phyloP scores from a whole-genome alignment of 1,139 yeast species.

The Candida frijolesensis region DNA sequence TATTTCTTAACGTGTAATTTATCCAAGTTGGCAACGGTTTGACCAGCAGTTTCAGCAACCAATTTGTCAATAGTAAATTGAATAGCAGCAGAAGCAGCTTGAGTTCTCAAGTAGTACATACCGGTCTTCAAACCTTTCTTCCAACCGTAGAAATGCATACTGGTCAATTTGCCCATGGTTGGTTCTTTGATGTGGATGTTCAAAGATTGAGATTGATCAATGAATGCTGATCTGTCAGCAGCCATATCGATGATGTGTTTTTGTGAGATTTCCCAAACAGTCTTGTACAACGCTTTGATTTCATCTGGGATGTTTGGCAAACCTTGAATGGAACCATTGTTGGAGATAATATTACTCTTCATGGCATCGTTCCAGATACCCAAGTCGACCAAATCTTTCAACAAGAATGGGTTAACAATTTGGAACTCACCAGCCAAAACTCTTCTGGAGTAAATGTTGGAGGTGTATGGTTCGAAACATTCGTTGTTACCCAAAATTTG shows the following conservation, averaged over 20 bases:
- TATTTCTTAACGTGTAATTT: slow-evolving; percentile 59
- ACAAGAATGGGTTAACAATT: slow-evolving; percentile 57
- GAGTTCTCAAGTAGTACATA: slow-evolving; percentile 64
- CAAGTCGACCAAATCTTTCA: slow-evolving; percentile 55
- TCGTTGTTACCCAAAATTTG: slow-evolving; percentile 64
- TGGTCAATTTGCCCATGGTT: slow-evolving; percentile 59
- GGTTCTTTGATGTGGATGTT: slow-evolving; percentile 58
- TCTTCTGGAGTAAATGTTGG: slow-evolving; percentile 61
- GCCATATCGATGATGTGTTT: slow-evolving; percentile 60
- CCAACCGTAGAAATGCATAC: slow-evolving; percentile 66
- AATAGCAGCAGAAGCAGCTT: slow-evolving; percentile 64
- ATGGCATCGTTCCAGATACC: slow-evolving; percentile 57
- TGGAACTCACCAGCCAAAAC: slow-evolving; percentile 65
- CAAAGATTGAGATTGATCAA: slow-evolving; percentile 64
- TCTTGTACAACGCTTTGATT: slow-evolving; percentile 53
- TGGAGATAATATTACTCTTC: slow-evolving; percentile 53
- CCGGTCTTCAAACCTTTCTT: slow-evolving; percentile 65
- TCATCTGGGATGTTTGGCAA: slow-evolving; percentile 54
- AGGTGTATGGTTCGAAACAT: slow-evolving; percentile 65
- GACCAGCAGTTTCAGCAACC: slow-evolving; percentile 46
- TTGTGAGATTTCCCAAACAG: slow-evolving; percentile 66
- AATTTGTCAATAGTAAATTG: slow-evolving; percentile 57
- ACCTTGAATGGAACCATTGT: slow-evolving; percentile 58
- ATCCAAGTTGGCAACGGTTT: slow-evolving; percentile 53
- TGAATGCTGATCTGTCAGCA: slow-evolving; percentile 60